These are phyloP conservation scores for Cichorium intybus DNA, from an alignment of 140 eudicot genomes.

Conservation along the genomic window DNA sequence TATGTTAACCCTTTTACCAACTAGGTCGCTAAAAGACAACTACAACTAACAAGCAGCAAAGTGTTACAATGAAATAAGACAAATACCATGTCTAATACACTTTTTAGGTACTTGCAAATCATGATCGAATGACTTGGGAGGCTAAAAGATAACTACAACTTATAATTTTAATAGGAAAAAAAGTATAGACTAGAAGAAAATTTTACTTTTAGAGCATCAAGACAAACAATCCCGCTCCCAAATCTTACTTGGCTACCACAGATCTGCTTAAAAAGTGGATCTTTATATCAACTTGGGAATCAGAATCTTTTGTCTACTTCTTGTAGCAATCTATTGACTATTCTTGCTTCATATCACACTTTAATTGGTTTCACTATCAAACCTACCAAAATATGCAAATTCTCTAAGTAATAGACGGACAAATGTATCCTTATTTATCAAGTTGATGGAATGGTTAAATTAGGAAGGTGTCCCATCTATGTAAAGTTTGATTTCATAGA, in stretches of 20 bases:
- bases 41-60: too few relatives aligned
- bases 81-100: too few relatives aligned
- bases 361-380: conserved; percentile 3
- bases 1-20: too few relatives aligned
- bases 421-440: conserved; percentile 9
- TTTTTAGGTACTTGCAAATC: too few relatives aligned
- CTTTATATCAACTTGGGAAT: conserved; percentile 27
- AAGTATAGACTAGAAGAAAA: neutral
- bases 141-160: neutral
- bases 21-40: too few relatives aligned
- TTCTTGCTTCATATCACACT: conserved; percentile 25
- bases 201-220: conserved; percentile 1
- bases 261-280: conserved; percentile 14
- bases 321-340: conserved; percentile 21
- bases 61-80: too few relatives aligned
- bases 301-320: conserved; percentile 38
- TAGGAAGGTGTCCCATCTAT: conserved; percentile 28
- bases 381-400: conserved; percentile 3
- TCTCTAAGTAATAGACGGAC: neutral
- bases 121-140: neutral
- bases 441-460: conserved; percentile 2
- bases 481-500: conserved; percentile 23
- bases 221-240: neutral
- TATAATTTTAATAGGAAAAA: neutral
- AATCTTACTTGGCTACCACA: conserved; percentile 5